Conservation (phyloP, 2,329 filamentous ascomycete species). For the Aspergillus fructus region DNA sequence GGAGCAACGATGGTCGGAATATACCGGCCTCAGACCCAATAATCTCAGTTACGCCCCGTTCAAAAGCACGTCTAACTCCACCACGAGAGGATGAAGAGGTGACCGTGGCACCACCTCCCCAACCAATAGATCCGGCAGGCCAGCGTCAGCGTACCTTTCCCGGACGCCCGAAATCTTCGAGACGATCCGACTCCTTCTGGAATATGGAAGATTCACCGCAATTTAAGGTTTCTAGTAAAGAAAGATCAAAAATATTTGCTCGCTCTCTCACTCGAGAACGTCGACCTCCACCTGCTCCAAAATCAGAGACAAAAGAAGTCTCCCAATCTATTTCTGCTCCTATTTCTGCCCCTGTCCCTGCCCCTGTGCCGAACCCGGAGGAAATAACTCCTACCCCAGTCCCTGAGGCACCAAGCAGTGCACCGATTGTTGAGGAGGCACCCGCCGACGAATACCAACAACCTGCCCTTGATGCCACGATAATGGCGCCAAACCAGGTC, state of each 20-base stretch:
- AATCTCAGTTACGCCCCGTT: constrained; percentile 27
- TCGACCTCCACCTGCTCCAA: neutral
- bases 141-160: constrained; percentile 18
- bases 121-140: constrained; percentile 15
- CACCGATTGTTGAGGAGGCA: constrained; percentile 9
- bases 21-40: constrained; percentile 31
- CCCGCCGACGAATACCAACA: constrained; percentile 4
- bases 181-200: constrained; percentile 33
- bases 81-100: constrained; percentile 13
- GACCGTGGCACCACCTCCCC: constrained; percentile 10
- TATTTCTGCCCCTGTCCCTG: no score
- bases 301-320: neutral
- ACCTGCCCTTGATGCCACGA: constrained; percentile 15
- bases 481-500: constrained; percentile 52
- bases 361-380: constrained; percentile 3
- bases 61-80: constrained; percentile 18
- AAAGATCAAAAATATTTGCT: constrained; percentile 9
- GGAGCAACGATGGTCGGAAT: constrained; percentile 33
- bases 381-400: constrained; percentile 12
- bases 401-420: constrained; percentile 9
- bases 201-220: constrained; percentile 38
- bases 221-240: constrained; percentile 19
- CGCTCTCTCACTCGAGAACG: constrained; percentile 10
- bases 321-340: constrained; percentile 7
- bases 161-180: constrained; percentile 23